phyloP scores from a whole-genome alignment of 148 eudicot species.

The Cornus controversa region DNA sequence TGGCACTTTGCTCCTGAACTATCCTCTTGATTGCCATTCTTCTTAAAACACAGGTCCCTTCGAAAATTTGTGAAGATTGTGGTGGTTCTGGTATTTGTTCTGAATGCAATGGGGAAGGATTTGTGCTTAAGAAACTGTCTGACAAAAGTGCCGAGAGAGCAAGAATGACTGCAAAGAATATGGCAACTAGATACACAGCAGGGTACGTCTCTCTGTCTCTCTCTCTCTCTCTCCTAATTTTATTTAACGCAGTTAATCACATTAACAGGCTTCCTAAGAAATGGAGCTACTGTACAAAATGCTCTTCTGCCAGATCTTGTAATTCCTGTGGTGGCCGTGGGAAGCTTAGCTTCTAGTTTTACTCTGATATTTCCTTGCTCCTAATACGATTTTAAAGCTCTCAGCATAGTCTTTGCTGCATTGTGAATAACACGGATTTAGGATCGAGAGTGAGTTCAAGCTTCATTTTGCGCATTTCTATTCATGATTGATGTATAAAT shows the following conservation, averaged over 20 bases:
- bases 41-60: constrained; percentile 45
- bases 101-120: constrained; percentile 96
- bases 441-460: constrained; percentile 5
- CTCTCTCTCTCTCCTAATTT: background rate
- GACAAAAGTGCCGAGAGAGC: constrained; percentile 75
- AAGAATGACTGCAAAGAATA: constrained; percentile 59
- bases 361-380: background rate
- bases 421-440: background rate
- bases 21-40: background rate
- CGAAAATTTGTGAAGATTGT: constrained; percentile 73
- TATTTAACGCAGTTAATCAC: background rate
- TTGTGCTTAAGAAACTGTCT: constrained; percentile 69
- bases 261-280: constrained; percentile 88
- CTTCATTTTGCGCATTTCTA: constrained; percentile 6
- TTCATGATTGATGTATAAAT: background rate
- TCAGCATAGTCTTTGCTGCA: background rate
- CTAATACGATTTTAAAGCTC: background rate
- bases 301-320: constrained; percentile 84
- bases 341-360: constrained; percentile 43
- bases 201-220: constrained; percentile 43
- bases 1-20: background rate
- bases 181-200: constrained; percentile 92
- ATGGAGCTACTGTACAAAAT: constrained; percentile 95
- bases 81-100: constrained; percentile 91
- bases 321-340: constrained; percentile 79